A percentile compares a stretch with the other conserved stretches of the same genome.
phyloP scores from a whole-genome alignment of 2,329 filamentous ascomycete genomes.

The Aspergillus novoparasiticus region DNA sequence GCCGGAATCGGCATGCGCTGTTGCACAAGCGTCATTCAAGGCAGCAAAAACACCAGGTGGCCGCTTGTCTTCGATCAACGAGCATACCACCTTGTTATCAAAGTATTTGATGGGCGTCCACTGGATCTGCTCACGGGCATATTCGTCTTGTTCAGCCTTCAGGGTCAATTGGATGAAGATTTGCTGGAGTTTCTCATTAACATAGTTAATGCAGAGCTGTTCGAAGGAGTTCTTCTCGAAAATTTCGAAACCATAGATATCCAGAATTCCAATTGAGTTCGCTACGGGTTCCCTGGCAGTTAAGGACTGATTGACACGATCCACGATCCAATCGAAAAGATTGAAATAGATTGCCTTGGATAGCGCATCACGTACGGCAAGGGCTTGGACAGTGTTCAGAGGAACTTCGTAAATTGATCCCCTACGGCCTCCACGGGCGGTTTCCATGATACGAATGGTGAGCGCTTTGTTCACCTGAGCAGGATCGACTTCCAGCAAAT shows the following conservation, averaged over 20 bases:
- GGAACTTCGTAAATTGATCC: constrained; percentile 73
- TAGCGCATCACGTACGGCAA: constrained; percentile 83
- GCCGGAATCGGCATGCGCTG: constrained; percentile 92
- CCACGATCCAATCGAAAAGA: constrained; percentile 97
- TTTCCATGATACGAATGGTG: constrained; percentile 83
- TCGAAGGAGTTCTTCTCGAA: constrained; percentile 99
- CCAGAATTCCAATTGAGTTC: constrained; percentile 92
- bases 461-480: constrained; percentile 81
- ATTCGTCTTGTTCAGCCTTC: constrained; percentile 97
- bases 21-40: constrained; percentile 96
- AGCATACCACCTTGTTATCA: constrained; percentile 98
- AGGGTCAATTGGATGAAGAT: constrained; percentile 98
- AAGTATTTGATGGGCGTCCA: constrained; percentile 99
- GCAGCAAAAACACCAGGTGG: constrained; percentile 93
- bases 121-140: constrained; percentile 91
- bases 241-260: constrained; percentile 99
- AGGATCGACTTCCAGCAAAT: constrained; percentile 84
- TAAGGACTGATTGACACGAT: constrained; percentile 85
- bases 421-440: constrained; percentile 64
- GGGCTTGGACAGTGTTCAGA: constrained; percentile 83
- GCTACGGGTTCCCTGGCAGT: constrained; percentile 73
- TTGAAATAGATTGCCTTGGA: constrained; percentile 97
- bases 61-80: constrained; percentile 88
- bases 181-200: constrained; percentile 98
- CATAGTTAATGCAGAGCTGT: constrained; percentile 99